Base-by-base conservation (phyloP, 306 rosid species). In the Sindora glabra region DNA sequence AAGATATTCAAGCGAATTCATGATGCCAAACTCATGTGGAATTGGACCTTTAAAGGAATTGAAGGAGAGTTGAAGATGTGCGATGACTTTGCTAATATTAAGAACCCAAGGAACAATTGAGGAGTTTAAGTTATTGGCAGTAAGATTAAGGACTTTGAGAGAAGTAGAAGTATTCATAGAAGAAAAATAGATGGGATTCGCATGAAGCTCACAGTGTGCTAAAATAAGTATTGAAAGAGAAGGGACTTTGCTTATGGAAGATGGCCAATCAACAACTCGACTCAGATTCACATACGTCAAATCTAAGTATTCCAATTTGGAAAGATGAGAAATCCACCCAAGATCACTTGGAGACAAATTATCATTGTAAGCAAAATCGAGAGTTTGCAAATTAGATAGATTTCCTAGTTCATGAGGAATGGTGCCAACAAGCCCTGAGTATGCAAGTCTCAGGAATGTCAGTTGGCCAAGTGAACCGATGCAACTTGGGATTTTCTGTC, bases 381-480 rank as follows among this genome's bases (percentile, higher is more conserved):
- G n/a, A 36, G 34, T 29, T 29, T 29, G 34, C 34, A 29, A 29
- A 4, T 29, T 29, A 0, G 34, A 29, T 2, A 29, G 34, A 9
- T 29, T 29, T 9, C 34, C 8, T 9, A 29, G 8, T 29, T 29
- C 34, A 4, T 29, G 3, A 0, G 41, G 41, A 36, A 36, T 36
- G 41, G 7, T 8, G 9, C 41, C 41, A 36, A 36, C 6, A 36
- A 36, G 14, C 8, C 41, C 41, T 8, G 7, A 12, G 11, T 9
- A 5, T 8, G 41, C 41, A 36, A 36, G 41, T 36, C 11, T 36
- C 2, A 36, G 14, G 14, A 8, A 0, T 8, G 9, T 36, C 34
- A 74, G 12, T 0, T 54, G 30, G 23, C 8, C n/a, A 7, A 74
- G 74, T 30, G 74, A 74, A 9, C 67, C 79, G 6, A 68, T 56